A percentile compares a stretch with the other conserved stretches of the same genome.
Conservation (phyloP, 2,329 filamentous ascomycete genomes). For the Phymatotrichopsis omnivora region DNA sequence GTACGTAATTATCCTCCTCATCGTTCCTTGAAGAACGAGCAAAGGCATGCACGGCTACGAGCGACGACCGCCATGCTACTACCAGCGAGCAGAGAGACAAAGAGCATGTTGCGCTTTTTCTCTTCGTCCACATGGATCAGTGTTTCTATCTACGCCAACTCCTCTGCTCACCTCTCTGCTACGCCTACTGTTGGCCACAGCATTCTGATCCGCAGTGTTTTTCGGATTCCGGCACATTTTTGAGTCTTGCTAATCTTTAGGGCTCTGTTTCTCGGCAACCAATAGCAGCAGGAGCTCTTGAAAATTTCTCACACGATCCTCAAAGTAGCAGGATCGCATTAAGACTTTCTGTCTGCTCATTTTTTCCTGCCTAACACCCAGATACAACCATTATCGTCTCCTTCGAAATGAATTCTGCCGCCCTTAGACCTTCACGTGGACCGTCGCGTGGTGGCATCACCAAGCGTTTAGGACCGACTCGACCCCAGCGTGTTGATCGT, state of each 20-base stretch:
- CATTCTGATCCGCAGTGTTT: too few species aligned
- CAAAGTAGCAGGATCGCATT: slow-evolving; percentile 5
- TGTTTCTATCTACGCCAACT: too few species aligned
- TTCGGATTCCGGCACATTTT: too few species aligned
- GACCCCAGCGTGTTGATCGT: slow-evolving; percentile 41
- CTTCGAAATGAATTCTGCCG: slow-evolving; percentile 24
- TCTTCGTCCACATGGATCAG: too few species aligned
- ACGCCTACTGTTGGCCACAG: too few species aligned
- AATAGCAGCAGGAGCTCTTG: not conserved
- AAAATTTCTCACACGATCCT: not conserved
- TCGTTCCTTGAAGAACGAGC: too few species aligned
- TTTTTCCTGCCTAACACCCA: slow-evolving; percentile 1
- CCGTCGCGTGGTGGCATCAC: slow-evolving; percentile 42
- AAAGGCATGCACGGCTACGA: too few species aligned
- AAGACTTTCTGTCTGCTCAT: not conserved
- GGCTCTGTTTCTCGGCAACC: not conserved
- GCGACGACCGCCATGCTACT: too few species aligned
- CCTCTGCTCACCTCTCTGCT: too few species aligned
- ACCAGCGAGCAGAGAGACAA: too few species aligned
- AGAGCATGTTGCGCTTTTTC: too few species aligned
- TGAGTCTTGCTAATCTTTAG: slow-evolving; percentile 23
- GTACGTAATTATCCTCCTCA: too few species aligned
- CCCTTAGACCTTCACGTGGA: slow-evolving; percentile 18
- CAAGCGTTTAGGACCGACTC: slow-evolving; percentile 38
- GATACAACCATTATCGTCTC: slow-evolving; percentile 4